Conservation (phyloP, 148 eudicot species). For the Camellia lanceoleosa region DNA sequence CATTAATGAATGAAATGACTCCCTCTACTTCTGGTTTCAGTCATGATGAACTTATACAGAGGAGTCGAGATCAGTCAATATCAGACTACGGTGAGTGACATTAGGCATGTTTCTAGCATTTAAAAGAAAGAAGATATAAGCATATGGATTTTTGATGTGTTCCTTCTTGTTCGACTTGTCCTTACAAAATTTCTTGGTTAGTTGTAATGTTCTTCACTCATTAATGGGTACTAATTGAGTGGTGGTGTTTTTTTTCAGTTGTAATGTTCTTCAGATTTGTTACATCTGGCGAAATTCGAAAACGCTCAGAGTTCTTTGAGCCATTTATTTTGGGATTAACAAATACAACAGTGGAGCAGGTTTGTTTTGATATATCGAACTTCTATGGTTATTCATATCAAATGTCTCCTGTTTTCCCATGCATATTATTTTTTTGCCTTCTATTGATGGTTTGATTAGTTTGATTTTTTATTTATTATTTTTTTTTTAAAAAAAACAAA, state of each 20-base stretch:
- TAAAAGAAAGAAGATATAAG: not conserved
- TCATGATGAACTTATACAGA: constrained; percentile 73
- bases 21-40: constrained; percentile 40
- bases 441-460: not conserved
- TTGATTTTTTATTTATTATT: too few relatives aligned
- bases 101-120: not conserved
- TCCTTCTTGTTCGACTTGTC: constrained; percentile 7
- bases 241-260: constrained; percentile 31
- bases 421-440: not conserved
- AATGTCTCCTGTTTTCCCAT: not conserved
- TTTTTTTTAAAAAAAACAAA: not conserved
- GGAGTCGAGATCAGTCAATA: constrained; percentile 83
- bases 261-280: constrained; percentile 99
- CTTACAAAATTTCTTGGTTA: constrained; percentile 40
- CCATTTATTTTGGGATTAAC: constrained; percentile 88
- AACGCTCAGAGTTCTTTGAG: constrained; percentile 85
- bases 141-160: constrained; percentile 1
- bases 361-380: constrained; percentile 28
- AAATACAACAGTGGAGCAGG: constrained; percentile 90
- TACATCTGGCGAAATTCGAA: constrained; percentile 87
- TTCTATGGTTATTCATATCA: constrained; percentile 3
- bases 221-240: too few relatives aligned
- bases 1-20: not conserved
- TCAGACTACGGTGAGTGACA: constrained; percentile 83
- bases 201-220: constrained; percentile 89